Evolutionary conservation across 2,329 filamentous ascomycete species (phyloP).

Genomic region (Monilinia polystroma): DNA sequence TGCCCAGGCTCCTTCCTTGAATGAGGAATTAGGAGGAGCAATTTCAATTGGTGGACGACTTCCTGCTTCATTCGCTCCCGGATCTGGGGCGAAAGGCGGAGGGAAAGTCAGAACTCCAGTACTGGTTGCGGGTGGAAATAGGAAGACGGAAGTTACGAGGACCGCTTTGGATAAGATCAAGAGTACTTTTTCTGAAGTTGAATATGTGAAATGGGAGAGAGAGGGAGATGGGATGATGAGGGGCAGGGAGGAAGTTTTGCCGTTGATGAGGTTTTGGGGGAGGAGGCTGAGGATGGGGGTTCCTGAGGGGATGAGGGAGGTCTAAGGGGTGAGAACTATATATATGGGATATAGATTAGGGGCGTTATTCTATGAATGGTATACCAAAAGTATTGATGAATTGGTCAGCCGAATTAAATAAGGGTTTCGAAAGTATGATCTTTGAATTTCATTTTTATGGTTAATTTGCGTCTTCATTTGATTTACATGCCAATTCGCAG

Average conservation of each 20-base stretch:
- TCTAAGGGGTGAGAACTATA: conserved; percentile 33
- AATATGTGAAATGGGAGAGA: conserved; percentile 68
- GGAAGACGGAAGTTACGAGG: conserved; percentile 57
- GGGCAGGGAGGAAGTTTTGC: conserved; percentile 80
- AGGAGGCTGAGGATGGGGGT: conserved; percentile 58
- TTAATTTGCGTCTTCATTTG: too few species aligned
- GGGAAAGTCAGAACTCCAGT: conserved; percentile 63
- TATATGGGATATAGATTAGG: too few species aligned
- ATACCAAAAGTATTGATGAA: too few species aligned
- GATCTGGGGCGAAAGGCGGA: conserved; percentile 43
- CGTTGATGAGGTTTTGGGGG: conserved; percentile 82
- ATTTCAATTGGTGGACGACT: conserved; percentile 63
- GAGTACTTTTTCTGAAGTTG: conserved; percentile 63
- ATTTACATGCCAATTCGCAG: background rate
- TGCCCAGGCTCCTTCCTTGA: background rate
- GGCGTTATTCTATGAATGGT: too few species aligned
- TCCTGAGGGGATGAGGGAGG: conserved; percentile 52
- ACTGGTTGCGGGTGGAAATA: conserved; percentile 57
- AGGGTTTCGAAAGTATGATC: too few species aligned
- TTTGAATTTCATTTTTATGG: too few species aligned
- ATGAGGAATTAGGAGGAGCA: conserved; percentile 53
- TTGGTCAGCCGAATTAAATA: background rate
- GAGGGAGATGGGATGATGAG: conserved; percentile 78
- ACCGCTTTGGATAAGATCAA: conserved; percentile 64
- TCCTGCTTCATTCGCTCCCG: conserved; percentile 39